phyloP scores from a whole-genome alignment of 2,329 filamentous ascomycete genomes.

The Aspergillus pseudotamarii region DNA sequence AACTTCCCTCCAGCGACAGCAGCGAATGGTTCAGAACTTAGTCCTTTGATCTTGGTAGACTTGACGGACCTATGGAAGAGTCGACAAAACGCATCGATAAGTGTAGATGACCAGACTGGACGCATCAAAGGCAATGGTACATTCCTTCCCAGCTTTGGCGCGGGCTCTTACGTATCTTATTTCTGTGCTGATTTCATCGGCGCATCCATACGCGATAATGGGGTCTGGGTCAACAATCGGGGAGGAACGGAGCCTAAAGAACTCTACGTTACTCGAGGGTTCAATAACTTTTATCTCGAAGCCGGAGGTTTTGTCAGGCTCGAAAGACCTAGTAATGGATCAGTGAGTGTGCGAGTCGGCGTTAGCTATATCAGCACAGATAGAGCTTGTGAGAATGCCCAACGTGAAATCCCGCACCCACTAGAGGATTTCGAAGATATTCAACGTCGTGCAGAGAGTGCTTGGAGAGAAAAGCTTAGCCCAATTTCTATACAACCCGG shows the following conservation, averaged over 20 bases:
- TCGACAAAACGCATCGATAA: conserved; percentile 59
- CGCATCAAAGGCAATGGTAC: conserved; percentile 64
- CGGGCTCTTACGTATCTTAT: conserved; percentile 60
- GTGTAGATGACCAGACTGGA: conserved; percentile 58
- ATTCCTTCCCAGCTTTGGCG: conserved; percentile 67
- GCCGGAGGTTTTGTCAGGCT: conserved; percentile 69
- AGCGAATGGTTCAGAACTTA: conserved; percentile 24
- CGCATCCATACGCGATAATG: conserved; percentile 58
- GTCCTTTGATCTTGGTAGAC: conserved; percentile 66
- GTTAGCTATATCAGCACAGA: conserved; percentile 68
- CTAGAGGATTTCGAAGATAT: conserved; percentile 50
- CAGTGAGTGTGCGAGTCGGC: conserved; percentile 65
- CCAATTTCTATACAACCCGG: conserved; percentile 26
- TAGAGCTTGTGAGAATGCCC: conserved; percentile 68
- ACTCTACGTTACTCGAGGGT: conserved; percentile 57
- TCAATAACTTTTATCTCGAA: conserved; percentile 60
- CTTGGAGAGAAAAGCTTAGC: conserved; percentile 50
- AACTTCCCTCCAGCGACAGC: conserved; percentile 53
- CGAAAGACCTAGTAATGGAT: conserved; percentile 48
- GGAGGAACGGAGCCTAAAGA: conserved; percentile 57
- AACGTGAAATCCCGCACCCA: conserved; percentile 61
- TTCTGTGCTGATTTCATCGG: conserved; percentile 70
- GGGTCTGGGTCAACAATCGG: conserved; percentile 65
- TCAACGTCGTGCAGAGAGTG: conserved; percentile 1
- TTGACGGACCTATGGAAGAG: conserved; percentile 66